A percentile compares a stretch with the other conserved stretches of the same genome.
Evolutionary conservation across 2,329 filamentous ascomycete species (phyloP).

Genomic region (Aspergillus fumigatus): DNA sequence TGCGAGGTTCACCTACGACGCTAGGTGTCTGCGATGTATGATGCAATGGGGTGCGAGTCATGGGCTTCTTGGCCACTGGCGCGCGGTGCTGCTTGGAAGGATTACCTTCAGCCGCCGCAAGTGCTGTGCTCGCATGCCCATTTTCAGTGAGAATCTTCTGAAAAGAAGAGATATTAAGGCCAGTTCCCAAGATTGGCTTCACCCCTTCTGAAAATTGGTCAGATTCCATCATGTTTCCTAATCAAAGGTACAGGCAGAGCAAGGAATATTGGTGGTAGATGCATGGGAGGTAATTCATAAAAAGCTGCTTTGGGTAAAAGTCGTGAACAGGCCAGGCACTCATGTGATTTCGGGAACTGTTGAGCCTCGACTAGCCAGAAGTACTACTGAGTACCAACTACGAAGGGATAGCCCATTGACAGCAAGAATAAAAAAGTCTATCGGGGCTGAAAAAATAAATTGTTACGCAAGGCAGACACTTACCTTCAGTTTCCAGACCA

Average conservation of each 20-base stretch:
- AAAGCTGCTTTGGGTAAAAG: background rate
- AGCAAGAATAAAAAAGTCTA: conserved; percentile 7
- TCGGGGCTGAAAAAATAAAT: conserved; percentile 1
- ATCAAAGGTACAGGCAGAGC: background rate
- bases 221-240: conserved; percentile 17
- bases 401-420: background rate
- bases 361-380: background rate
- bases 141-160: conserved; percentile 19
- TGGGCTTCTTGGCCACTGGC: conserved; percentile 23
- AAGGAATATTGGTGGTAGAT: background rate
- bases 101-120: conserved; percentile 17
- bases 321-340: background rate
- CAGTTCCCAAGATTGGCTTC: conserved; percentile 22
- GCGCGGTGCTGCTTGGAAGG: conserved; percentile 26
- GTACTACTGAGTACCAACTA: background rate
- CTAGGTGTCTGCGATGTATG: conserved; percentile 23
- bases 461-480: conserved; percentile 11
- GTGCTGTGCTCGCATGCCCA: conserved; percentile 14
- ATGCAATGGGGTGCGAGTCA: conserved; percentile 22
- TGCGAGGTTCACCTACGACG: conserved; percentile 18
- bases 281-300: background rate
- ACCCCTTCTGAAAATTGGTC: conserved; percentile 25
- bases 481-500: conserved; percentile 27
- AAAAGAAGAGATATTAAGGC: conserved; percentile 20
- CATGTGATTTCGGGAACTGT: background rate